These are phyloP conservation scores for Rhinocladiella mackenziei DNA, from an alignment of 2,329 filamentous ascomycete genomes.

Conservation along the genomic window DNA sequence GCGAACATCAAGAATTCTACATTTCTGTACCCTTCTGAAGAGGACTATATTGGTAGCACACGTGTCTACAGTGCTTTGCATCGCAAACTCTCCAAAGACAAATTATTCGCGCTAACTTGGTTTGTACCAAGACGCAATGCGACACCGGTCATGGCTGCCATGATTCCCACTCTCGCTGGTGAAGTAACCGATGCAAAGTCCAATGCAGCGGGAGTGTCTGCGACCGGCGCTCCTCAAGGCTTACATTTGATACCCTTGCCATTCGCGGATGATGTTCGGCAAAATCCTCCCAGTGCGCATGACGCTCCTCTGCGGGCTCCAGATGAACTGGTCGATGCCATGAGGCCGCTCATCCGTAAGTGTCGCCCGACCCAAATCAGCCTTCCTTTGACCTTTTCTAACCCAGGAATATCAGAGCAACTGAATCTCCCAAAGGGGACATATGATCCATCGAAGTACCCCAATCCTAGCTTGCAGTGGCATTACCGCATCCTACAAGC, in stretches of 20 bases:
- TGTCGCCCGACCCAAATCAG: background rate
- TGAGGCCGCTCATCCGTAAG: conserved; percentile 67
- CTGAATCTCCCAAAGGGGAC: conserved; percentile 79
- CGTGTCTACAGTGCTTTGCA: conserved; percentile 88
- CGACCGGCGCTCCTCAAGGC: conserved; percentile 29
- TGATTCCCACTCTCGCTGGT: conserved; percentile 56
- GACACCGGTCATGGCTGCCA: conserved; percentile 71
- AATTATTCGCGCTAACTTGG: conserved; percentile 86
- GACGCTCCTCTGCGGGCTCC: conserved; percentile 52
- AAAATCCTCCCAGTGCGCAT: conserved; percentile 60
- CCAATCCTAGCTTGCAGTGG: conserved; percentile 92
- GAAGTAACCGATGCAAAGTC: conserved; percentile 15
- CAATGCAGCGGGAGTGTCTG: conserved; percentile 24
- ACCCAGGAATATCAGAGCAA: conserved; percentile 50
- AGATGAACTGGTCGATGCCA: conserved; percentile 70
- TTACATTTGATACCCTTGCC: conserved; percentile 68
- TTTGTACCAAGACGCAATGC: conserved; percentile 79
- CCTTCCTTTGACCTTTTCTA: background rate
- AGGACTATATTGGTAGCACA: conserved; percentile 83
- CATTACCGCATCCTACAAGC: conserved; percentile 93
- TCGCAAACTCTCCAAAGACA: conserved; percentile 72
- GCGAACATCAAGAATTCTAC: conserved; percentile 79
- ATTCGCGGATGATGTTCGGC: conserved; percentile 81
- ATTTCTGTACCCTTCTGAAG: conserved; percentile 92
- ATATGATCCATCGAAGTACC: conserved; percentile 83